Evolutionary conservation across 305 asterid genomes (phyloP).

Genomic region (Solanum aculeatissimum): DNA sequence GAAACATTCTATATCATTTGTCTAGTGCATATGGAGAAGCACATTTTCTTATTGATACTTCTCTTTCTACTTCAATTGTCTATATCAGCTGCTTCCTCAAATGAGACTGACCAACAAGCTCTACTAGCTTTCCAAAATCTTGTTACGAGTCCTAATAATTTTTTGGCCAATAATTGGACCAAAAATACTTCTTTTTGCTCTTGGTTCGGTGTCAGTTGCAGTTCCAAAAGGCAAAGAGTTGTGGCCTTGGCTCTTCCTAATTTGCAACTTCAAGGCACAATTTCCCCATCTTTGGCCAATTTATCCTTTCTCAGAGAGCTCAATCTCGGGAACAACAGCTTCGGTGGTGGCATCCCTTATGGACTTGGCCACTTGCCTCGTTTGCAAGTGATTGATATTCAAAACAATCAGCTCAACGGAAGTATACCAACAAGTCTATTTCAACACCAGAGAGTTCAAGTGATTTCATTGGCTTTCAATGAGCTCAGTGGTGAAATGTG

Average conservation of each 20-base stretch:
- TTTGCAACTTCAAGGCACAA: constrained; percentile 7
- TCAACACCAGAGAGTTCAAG: too few relatives aligned
- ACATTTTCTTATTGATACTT: background rate
- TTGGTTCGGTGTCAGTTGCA: constrained; percentile 8
- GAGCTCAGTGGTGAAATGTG: too few relatives aligned
- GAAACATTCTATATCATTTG: too few relatives aligned
- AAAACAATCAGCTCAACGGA: background rate
- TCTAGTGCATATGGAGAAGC: too few relatives aligned
- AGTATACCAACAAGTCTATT: background rate
- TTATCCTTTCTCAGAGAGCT: constrained; percentile 3
- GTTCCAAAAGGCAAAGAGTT: background rate
- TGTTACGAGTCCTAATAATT: background rate
- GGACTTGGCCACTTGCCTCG: background rate
- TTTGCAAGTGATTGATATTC: background rate
- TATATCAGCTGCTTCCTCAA: background rate
- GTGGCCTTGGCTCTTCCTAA: constrained; percentile 2
- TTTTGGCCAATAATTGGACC: background rate
- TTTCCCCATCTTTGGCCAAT: background rate
- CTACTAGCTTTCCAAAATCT: background rate
- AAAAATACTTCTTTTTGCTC: background rate
- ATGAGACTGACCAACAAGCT: background rate
- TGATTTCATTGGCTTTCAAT: too few relatives aligned
- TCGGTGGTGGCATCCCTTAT: background rate
- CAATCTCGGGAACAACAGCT: background rate
- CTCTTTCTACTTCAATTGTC: background rate